These are phyloP conservation scores for Neospora caninum DNA, from an alignment of 169 alveolate species.

Conservation along the genomic window DNA sequence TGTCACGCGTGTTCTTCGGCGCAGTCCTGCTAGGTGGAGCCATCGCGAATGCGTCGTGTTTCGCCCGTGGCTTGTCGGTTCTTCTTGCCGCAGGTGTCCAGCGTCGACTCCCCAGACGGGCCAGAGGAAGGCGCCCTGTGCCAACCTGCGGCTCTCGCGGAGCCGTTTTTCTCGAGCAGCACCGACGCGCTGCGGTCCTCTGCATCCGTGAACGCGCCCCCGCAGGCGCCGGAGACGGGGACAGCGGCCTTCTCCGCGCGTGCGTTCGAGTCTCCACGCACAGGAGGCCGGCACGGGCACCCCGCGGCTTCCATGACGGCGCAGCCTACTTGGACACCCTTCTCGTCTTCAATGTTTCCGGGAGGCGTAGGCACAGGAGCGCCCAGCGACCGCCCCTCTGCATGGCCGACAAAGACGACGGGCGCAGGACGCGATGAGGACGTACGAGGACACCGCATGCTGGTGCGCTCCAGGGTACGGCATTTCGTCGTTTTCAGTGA, in stretches of 20 bases:
- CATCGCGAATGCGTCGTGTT: neutral
- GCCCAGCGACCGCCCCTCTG: neutral
- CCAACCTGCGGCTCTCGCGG: neutral
- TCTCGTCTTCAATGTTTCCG: neutral
- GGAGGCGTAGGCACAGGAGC: neutral
- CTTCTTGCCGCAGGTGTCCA: neutral
- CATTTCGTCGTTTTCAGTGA: neutral
- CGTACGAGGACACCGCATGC: neutral
- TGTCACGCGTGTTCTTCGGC: too few species aligned
- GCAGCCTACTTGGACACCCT: neutral
- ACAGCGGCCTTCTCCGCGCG: too few species aligned
- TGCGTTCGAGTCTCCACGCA: too few species aligned
- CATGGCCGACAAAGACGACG: neutral
- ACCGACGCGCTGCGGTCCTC: neutral
- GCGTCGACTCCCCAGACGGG: constrained; percentile 6
- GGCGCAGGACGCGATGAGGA: neutral
- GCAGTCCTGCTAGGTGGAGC: too few species aligned
- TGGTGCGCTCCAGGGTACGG: neutral
- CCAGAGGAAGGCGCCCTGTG: neutral
- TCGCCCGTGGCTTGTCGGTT: neutral
- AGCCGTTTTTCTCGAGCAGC: neutral
- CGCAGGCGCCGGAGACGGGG: neutral
- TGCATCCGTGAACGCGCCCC: neutral
- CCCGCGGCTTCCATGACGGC: neutral
- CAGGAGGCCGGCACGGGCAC: too few species aligned